phyloP scores from a whole-genome alignment of 2,329 filamentous ascomycete genomes.

The Penicillium sp. region DNA sequence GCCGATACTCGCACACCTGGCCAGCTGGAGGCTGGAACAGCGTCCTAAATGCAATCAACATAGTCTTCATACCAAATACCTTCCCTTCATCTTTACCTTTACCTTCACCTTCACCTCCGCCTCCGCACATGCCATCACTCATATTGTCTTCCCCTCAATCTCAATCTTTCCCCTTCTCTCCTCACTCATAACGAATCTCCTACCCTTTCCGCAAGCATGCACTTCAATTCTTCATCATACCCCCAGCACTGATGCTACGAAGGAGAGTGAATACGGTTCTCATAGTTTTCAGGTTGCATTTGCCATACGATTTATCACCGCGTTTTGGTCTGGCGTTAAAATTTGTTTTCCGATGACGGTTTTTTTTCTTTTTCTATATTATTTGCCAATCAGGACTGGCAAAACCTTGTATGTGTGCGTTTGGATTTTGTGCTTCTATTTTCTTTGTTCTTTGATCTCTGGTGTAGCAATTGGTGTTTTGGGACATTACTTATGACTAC shows the following conservation, averaged over 20 bases:
- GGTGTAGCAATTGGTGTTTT: conserved; percentile 6
- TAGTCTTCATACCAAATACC: not conserved
- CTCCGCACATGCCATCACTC: not conserved
- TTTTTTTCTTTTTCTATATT: not conserved
- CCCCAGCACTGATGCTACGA: not conserved
- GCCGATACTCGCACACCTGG: conserved; percentile 16
- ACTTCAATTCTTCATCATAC: not conserved
- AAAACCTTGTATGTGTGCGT: not conserved
- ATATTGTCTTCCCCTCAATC: not conserved
- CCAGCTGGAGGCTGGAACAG: conserved; percentile 21
- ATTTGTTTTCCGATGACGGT: not conserved
- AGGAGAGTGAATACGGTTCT: not conserved
- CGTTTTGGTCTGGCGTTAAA: conserved; percentile 4
- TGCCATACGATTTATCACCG: not conserved
- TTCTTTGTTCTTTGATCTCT: not conserved
- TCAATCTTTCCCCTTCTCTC: not conserved
- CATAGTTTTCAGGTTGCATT: not conserved
- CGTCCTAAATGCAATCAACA: not conserved
- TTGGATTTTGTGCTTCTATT: not conserved
- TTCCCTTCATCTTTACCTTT: too few relatives aligned
- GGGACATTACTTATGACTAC: not conserved
- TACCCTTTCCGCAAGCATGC: not conserved
- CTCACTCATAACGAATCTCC: conserved; percentile 2
- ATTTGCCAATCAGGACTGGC: conserved; percentile 10
- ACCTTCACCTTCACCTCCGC: not conserved